Evolutionary conservation across 352 stramenopile species (phyloP), one percentile per base, ranked within the genome.

Genomic region (Pythium angustatum): DNA sequence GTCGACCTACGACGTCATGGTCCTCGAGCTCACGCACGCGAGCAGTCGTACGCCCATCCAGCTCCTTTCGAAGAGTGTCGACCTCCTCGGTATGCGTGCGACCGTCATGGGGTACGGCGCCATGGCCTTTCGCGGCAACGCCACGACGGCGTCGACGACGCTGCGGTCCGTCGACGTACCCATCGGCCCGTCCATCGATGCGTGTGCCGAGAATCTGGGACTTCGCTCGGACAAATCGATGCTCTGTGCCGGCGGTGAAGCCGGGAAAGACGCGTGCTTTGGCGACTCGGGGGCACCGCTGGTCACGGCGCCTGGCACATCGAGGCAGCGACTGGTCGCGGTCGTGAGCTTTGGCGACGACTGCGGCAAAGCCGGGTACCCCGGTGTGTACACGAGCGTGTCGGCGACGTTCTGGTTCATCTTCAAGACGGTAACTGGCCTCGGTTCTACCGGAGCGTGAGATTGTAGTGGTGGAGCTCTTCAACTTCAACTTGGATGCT

Each of bases 261-360:
- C 28, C 5, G 65, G 61, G 24, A 51, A 68, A 14, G 69, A 73
- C 43, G 61, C 64, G 3, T 76, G 69, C 60, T 51, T 62, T 34
- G 69, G 69, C 43, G 69, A 76, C 52, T 73, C 69, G 10, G 69
- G 69, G 1, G 62, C 64, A 11, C 69, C 69, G 1, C 62, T 76
- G 2, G 49, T 73, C 2, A 11, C 61, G 34, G 19, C 19, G 10
- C n/a, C 19, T n/a, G 34, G 50, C 21, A 50, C 36, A 19, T 5
- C 22, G 24, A 71, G 38, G 3, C 43, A 49, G 15, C 19, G 36
- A 24, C 48, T 71, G 7, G 27, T 64, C 11, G 64, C 51, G 11
- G 17, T 71, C n/a, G 64, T 71, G n/a, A 71, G 57, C 30, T 52
- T 40, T 15, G 64, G 57, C 15, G 34, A 30, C n/a, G 48, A 45